Evolutionary conservation across 176 grass and related monocot genomes (phyloP).

Genomic region (Juncus effusus): DNA sequence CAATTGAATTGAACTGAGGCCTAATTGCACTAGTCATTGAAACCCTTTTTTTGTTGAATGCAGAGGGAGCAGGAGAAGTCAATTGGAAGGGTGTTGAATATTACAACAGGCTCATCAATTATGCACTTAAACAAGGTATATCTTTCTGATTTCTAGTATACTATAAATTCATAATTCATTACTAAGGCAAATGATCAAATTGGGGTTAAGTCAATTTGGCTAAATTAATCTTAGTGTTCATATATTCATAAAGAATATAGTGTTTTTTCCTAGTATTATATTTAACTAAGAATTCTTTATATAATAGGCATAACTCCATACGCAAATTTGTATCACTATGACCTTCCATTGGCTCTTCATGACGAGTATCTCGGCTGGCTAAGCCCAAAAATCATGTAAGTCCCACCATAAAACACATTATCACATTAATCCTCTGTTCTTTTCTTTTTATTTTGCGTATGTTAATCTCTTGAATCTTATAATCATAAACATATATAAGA

Average conservation of each 20-base stretch:
- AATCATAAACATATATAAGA: not conserved
- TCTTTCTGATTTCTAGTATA: not conserved
- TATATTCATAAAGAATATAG: not conserved
- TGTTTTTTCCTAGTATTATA: not conserved
- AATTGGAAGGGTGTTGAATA: constrained; percentile 86
- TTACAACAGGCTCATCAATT: constrained; percentile 81
- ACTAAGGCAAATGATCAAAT: no score
- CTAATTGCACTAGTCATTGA: not conserved
- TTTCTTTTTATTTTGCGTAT: constrained; percentile 1
- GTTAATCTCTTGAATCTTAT: constrained; percentile 1
- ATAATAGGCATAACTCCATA: constrained; percentile 63
- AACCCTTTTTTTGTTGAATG: constrained; percentile 11
- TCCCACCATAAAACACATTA: not conserved
- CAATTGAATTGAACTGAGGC: no score
- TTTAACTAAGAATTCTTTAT: not conserved
- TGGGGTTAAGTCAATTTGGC: no score
- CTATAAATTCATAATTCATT: not conserved
- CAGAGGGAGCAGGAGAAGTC: constrained; percentile 64
- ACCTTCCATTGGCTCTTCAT: constrained; percentile 77
- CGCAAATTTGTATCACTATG: constrained; percentile 94
- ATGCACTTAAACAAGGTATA: constrained; percentile 68
- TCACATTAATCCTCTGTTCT: not conserved
- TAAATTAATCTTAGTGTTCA: no score
- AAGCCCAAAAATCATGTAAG: constrained; percentile 75
- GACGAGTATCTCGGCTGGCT: constrained; percentile 72